Conservation (phyloP, 1,139 yeast genomes). For the Candida albicans region DNA sequence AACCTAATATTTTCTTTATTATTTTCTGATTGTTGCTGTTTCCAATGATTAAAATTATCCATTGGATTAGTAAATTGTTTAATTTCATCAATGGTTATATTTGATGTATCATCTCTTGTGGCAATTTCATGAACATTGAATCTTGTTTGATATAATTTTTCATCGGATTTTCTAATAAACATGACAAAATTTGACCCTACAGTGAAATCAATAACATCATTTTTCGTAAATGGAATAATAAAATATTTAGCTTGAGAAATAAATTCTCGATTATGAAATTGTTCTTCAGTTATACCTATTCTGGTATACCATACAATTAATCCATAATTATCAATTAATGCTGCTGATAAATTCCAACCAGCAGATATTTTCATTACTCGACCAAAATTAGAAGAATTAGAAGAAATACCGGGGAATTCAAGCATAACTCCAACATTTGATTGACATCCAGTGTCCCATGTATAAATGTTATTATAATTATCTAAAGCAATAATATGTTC, state of each 20-base stretch:
- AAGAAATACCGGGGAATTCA: constrained; percentile 31
- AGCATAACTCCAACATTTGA: constrained; percentile 49
- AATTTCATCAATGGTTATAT: constrained; percentile 10
- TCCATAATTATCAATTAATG: constrained; percentile 52
- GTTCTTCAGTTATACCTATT: constrained; percentile 27
- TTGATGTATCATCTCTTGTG: constrained; percentile 10
- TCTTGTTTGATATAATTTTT: constrained; percentile 44
- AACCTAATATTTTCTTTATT: constrained; percentile 9
- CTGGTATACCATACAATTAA: constrained; percentile 61
- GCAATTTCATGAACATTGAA: constrained; percentile 24
- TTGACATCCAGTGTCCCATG: constrained; percentile 60
- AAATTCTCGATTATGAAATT: constrained; percentile 19
- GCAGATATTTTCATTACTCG: constrained; percentile 46
- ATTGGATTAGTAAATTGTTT: constrained; percentile 13
- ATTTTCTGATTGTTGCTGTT: constrained; percentile 13
- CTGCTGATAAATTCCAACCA: constrained; percentile 69
- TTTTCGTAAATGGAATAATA: constrained; percentile 40
- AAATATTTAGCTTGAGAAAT: constrained; percentile 36
- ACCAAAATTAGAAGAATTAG: not conserved
- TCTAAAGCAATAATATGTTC: constrained; percentile 67
- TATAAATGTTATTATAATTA: constrained; percentile 49
- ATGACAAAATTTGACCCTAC: constrained; percentile 54
- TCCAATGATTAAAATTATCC: constrained; percentile 33
- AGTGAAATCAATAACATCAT: constrained; percentile 54
- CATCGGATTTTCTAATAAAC: constrained; percentile 44